These are phyloP conservation scores for Elymus sibiricus DNA, from an alignment of 176 grass and related monocot species.

Conservation along the genomic window DNA sequence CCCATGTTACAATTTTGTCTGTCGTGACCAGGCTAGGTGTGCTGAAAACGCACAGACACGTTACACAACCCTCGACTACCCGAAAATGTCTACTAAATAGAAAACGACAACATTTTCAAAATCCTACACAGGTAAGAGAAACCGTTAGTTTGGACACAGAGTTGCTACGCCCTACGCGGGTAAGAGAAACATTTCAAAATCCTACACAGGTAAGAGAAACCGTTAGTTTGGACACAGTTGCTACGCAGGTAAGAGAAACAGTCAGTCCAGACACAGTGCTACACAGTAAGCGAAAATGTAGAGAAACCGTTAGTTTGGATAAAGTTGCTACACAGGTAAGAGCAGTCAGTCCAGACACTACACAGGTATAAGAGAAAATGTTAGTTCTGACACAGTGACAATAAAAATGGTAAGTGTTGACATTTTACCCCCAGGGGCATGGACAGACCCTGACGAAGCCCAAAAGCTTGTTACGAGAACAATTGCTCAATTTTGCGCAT, in stretches of 20 bases:
- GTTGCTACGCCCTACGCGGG: neutral
- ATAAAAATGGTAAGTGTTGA: neutral
- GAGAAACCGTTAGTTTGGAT: neutral
- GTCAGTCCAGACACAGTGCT: neutral
- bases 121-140: slow-evolving; percentile 35
- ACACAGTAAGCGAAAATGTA: neutral
- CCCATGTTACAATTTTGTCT: neutral
- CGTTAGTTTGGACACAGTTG: neutral
- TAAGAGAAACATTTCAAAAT: slow-evolving; percentile 21
- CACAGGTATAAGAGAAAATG: neutral
- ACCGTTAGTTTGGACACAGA: neutral
- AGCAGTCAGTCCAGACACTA: neutral
- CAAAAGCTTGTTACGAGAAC: neutral
- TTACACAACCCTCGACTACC: slow-evolving; percentile 35
- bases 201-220: slow-evolving; percentile 37
- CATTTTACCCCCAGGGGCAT: neutral
- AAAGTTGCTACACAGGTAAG: neutral
- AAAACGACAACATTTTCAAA: slow-evolving; percentile 20
- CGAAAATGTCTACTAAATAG: neutral
- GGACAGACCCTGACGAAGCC: neutral
- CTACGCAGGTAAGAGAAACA: neutral
- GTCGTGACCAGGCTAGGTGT: neutral
- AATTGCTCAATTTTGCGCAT: neutral
- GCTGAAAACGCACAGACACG: neutral
- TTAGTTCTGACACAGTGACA: neutral